Conservation (phyloP, 2,329 filamentous ascomycete species). For the Trichocomaceae sp. region DNA sequence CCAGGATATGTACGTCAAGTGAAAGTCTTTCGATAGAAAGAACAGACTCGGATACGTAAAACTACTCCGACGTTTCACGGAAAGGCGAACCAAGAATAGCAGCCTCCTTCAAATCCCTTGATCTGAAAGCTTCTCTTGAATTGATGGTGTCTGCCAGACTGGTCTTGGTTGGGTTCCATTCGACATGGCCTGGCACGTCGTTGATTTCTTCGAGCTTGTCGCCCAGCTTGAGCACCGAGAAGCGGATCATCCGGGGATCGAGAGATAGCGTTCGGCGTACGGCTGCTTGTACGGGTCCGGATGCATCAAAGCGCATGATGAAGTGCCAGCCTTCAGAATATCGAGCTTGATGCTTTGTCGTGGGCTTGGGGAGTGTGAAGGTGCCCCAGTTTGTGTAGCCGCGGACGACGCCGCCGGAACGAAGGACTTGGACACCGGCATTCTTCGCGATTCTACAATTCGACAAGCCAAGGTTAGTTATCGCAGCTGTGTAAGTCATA, state of each 20-base stretch:
- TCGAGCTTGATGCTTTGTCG: slow-evolving; percentile 72
- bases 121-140: background rate
- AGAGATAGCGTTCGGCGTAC: slow-evolving; percentile 70
- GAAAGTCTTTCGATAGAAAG: background rate
- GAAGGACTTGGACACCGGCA: slow-evolving; percentile 74
- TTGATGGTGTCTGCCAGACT: slow-evolving; percentile 5
- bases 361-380: slow-evolving; percentile 75
- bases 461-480: background rate
- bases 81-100: background rate
- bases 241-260: slow-evolving; percentile 85
- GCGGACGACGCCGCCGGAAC: slow-evolving; percentile 79
- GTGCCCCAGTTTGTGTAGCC: slow-evolving; percentile 93
- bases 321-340: slow-evolving; percentile 92
- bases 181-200: slow-evolving; percentile 49
- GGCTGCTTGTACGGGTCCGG: slow-evolving; percentile 63
- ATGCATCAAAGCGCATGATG: slow-evolving; percentile 90
- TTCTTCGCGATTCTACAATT: slow-evolving; percentile 71
- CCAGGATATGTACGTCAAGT: background rate
- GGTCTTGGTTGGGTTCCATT: slow-evolving; percentile 39
- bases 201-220: slow-evolving; percentile 56
- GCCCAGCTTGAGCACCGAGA: slow-evolving; percentile 80
- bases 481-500: background rate
- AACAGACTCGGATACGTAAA: background rate
- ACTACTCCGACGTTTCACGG: background rate
- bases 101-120: background rate